Percentiles rank a stretch among this genome's conserved stretches.
Evolutionary conservation across 176 grass and related monocot species (phyloP).

Genomic region (Oryza australiensis): DNA sequence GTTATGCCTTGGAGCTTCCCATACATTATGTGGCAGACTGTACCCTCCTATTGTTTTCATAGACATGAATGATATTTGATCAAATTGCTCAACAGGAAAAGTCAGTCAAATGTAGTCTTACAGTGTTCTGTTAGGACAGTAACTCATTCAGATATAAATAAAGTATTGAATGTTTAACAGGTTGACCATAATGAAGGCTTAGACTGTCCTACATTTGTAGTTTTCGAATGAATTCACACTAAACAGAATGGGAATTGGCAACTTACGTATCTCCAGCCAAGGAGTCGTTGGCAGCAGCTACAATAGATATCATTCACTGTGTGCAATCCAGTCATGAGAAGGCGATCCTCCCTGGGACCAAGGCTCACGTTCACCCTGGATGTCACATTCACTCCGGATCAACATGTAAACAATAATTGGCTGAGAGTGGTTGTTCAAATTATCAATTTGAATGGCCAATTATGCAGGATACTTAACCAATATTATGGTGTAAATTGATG

Average conservation of each 20-base stretch:
- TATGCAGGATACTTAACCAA: conserved; percentile 15
- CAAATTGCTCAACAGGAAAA: neutral
- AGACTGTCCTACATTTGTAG: neutral
- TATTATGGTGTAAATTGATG: neutral
- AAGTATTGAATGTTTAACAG: neutral
- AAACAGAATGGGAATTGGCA: conserved; percentile 5
- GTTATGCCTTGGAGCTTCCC: neutral
- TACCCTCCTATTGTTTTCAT: neutral
- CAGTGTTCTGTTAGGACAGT: neutral
- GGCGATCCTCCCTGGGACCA: conserved; percentile 80
- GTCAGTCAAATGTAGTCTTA: neutral
- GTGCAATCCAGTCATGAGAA: conserved; percentile 82
- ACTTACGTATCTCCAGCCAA: conserved; percentile 97
- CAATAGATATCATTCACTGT: conserved; percentile 91
- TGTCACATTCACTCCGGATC: conserved; percentile 30
- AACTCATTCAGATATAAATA: neutral
- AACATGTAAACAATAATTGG: conserved; percentile 28
- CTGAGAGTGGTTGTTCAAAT: neutral
- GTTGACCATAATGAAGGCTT: neutral
- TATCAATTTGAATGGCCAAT: neutral
- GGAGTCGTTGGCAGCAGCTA: conserved; percentile 75
- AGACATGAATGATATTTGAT: neutral
- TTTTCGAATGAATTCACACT: conserved; percentile 16
- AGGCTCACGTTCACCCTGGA: conserved; percentile 84
- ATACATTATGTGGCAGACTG: neutral